phyloP scores from a whole-genome alignment of 305 asterid genomes.

The Galium porrigens region DNA sequence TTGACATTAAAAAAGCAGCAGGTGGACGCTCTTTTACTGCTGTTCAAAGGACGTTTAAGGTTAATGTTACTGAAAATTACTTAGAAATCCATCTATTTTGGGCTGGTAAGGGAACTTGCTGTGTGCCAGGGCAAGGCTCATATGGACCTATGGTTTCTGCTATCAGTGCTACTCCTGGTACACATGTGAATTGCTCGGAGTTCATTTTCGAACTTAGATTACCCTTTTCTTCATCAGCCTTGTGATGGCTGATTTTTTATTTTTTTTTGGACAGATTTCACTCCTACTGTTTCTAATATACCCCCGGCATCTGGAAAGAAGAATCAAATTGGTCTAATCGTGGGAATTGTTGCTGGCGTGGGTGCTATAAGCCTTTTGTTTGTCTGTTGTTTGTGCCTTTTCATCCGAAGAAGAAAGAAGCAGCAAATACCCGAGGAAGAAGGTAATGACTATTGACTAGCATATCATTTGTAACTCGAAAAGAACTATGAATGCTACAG shows the following conservation, averaged over 20 bases:
- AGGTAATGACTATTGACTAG: conserved; percentile 22
- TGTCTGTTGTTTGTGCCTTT: conserved; percentile 23
- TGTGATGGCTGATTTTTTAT: neutral
- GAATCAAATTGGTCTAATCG: conserved; percentile 43
- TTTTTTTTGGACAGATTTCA: conserved; percentile 35
- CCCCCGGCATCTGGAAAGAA: conserved; percentile 36
- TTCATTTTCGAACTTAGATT: neutral
- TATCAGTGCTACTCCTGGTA: conserved; percentile 49
- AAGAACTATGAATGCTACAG: neutral
- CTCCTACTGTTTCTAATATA: conserved; percentile 37
- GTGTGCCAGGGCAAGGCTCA: conserved; percentile 45
- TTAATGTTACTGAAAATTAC: conserved; percentile 40
- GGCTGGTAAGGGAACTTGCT: conserved; percentile 84
- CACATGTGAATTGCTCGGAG: conserved; percentile 1
- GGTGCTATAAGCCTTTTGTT: conserved; percentile 28
- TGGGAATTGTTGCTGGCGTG: conserved; percentile 43
- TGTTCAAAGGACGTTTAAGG: conserved; percentile 25
- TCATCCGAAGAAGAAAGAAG: conserved; percentile 31
- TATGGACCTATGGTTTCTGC: conserved; percentile 66
- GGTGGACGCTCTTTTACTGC: conserved; percentile 37
- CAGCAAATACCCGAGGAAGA: conserved; percentile 34
- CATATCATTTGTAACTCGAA: neutral
- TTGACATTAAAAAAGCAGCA: conserved; percentile 48
- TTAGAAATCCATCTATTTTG: conserved; percentile 65
- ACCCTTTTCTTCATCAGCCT: conserved; percentile 4